Evolutionary conservation across 257 asterid species (phyloP), one percentile per base, ranked within the genome.

Genomic region (Misopates orontium): DNA sequence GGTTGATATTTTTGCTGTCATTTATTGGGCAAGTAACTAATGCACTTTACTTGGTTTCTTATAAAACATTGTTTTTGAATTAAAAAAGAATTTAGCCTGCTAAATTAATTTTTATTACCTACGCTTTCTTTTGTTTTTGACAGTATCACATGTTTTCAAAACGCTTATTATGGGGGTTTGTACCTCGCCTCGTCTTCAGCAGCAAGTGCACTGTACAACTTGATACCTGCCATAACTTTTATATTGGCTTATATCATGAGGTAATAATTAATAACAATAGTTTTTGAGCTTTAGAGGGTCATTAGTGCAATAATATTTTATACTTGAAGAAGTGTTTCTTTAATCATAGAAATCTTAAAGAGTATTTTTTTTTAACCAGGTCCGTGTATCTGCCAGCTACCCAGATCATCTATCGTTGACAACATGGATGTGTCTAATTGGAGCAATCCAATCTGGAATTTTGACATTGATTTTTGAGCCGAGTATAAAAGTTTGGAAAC

Each of bases 211-310:
- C 19, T 77, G 50, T 19, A 61, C 66, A 80, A 80, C 49, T 71
- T 77, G 69, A 53, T 77, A 23, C 85, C 85, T 17, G 85, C 82
- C 60, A 60, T 80, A 51, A 80, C 82, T 64, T 77, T 80, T 55
- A 24, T 77, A 4, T 28, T 80, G 22, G 82, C 80, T 44, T 80
- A 77, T 56, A 13, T 52, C 36, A 17, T 77, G 59, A 76, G 85
- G 85, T 80, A 73, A 28, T 28, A n/a, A 28, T 28, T 7, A 28
- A 28, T 28, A 28, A 28, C 36, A n/a, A n/a, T n/a, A n/a, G n/a
- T n/a, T n/a, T n/a, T n/a, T n/a, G n/a, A n/a, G n/a, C n/a, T n/a
- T n/a, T n/a, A n/a, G n/a, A n/a, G n/a, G n/a, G n/a, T n/a, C n/a
- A n/a, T n/a, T n/a, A n/a, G n/a, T n/a, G n/a, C n/a, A n/a, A n/a